phyloP scores from a whole-genome alignment of 495 filamentous ascomycete genomes.

The Choiromyces venosus region DNA sequence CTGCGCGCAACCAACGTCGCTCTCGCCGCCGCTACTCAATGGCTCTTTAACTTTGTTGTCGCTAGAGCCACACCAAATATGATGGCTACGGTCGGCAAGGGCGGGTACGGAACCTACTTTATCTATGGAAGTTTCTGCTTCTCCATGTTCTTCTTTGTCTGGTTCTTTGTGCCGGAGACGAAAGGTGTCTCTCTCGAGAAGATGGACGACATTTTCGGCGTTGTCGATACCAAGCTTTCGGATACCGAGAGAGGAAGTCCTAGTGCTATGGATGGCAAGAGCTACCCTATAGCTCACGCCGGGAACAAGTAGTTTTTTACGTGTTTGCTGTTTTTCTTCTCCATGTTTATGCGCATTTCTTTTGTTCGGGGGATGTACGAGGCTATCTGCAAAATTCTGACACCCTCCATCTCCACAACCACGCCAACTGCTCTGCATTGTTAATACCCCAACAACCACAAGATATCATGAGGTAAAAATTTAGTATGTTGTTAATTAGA shows the following conservation, averaged over 20 bases:
- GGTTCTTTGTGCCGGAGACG: slow-evolving; percentile 69
- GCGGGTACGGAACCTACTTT: slow-evolving; percentile 60
- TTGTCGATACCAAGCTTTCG: slow-evolving; percentile 37
- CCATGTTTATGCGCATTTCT: no score
- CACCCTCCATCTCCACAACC: no score
- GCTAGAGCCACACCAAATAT: slow-evolving; percentile 58
- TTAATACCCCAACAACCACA: no score
- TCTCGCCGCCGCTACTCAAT: slow-evolving; percentile 62
- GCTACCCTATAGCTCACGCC: no score
- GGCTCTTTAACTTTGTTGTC: slow-evolving; percentile 68
- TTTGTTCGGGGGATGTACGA: no score
- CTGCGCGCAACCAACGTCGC: slow-evolving; percentile 67
- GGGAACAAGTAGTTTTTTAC: no score
- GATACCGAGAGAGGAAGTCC: slow-evolving; percentile 21
- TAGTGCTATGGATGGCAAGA: no score
- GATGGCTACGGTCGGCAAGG: slow-evolving; percentile 57
- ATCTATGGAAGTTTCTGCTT: slow-evolving; percentile 60
- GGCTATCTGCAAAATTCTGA: no score
- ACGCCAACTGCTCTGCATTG: no score
- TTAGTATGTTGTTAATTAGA: no score
- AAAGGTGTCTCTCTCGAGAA: slow-evolving; percentile 55
- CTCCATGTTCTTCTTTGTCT: slow-evolving; percentile 61
- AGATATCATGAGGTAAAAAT: no score
- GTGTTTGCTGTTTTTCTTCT: no score
- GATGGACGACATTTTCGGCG: slow-evolving; percentile 50